Evolutionary conservation across 495 filamentous ascomycete genomes (phyloP).

Genomic region (Penicillium samsonianum): DNA sequence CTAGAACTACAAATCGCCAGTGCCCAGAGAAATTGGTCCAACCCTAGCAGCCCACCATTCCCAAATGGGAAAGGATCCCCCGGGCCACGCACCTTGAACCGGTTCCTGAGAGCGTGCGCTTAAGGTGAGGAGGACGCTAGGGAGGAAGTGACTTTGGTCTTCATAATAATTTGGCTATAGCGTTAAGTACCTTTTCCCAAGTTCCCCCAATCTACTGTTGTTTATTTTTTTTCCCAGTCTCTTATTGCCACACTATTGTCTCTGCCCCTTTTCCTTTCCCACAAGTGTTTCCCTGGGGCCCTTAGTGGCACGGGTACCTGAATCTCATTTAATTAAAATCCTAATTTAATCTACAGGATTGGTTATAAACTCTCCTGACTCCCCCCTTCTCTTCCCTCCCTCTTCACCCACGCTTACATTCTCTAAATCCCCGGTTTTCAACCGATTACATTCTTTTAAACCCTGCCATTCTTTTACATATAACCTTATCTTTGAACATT

Average conservation of each 20-base stretch:
- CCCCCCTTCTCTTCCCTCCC: constrained; percentile 14
- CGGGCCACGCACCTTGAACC: constrained; percentile 8
- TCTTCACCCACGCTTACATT: constrained; percentile 26
- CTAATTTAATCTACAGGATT: not conserved
- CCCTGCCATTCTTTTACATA: constrained; percentile 30
- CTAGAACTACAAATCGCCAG: constrained; percentile 14
- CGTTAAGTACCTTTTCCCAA: not conserved
- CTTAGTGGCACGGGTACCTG: constrained; percentile 32
- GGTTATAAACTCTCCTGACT: constrained; percentile 18
- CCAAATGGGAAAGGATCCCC: constrained; percentile 21
- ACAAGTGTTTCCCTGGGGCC: not conserved
- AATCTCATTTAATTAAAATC: constrained; percentile 20
- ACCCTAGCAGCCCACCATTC: constrained; percentile 12
- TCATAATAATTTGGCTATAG: not conserved
- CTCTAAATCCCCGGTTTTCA: constrained; percentile 36
- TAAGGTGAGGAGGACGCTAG: constrained; percentile 9
- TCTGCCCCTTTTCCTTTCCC: constrained; percentile 16
- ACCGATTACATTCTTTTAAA: constrained; percentile 58
- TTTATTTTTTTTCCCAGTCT: not conserved
- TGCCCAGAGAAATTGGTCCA: constrained; percentile 7
- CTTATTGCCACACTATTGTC: constrained; percentile 13
- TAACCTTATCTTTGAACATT: constrained; percentile 24
- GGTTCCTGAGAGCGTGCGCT: constrained; percentile 2
- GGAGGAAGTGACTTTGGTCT: constrained; percentile 3
- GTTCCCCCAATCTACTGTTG: not conserved